Evolutionary conservation across 73 alveolate genomes (phyloP), one percentile per base, ranked within the genome.

Genomic region (Symbiodinium pilosum): DNA sequence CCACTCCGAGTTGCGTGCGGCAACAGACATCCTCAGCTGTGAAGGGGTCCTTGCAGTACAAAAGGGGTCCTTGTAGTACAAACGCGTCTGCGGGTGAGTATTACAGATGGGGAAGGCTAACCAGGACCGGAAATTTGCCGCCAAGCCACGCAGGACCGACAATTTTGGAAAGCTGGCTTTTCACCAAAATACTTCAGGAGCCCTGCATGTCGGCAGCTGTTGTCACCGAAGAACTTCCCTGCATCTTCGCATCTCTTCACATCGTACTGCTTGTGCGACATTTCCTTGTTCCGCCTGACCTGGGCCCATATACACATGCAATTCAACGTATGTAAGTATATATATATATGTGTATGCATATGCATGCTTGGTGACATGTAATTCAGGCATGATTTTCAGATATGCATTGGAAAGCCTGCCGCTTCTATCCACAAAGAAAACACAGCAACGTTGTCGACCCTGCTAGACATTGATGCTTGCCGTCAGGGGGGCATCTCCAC

Each of bases 211-310:
- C 81, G 40, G 81, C 81, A 64, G 81, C 20, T 64, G 30, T 64
- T 38, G 34, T 64, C 81, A 38, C 81, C 81, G 41, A 64, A 64
- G 81, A 64, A 64, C 81, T 64, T 64, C 39, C 81, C 81, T 3
- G 81, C 81, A 64, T 64, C 81, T 64, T 64, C 81, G 6, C 81
- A 64, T 64, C 81, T 64, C 81, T 64, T 64, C 39, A 64, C 81
- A 1, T 64, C 81, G 41, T 64, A 64, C 81, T 64, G 81, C 81
- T 64, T 64, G 12, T 64, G 81, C 38, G 81, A 20, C 81, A 64
- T 64, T 18, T 64, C 81, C 81, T 64, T 64, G 81, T 64, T 64
- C 81, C 81, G 32, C 38, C 30, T 64, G 34, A 64, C 81, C 81
- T 64, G 81, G 41, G 30, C 1, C 30, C n/a, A n/a, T n/a, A n/a